These are phyloP conservation scores for Carex parvula DNA, from an alignment of 176 grass and related monocot genomes.

Conservation along the genomic window DNA sequence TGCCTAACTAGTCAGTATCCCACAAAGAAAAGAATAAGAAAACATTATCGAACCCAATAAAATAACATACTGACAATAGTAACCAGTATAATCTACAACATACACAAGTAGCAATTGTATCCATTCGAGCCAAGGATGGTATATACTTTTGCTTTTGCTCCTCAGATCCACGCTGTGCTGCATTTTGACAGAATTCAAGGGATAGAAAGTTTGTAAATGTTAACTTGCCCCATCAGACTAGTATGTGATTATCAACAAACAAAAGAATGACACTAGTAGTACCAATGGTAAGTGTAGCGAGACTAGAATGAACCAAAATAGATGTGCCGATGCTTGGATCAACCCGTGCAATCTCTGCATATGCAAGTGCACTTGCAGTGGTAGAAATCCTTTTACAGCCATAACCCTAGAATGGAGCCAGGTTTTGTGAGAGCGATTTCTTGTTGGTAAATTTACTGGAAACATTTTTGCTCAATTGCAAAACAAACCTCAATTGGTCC, in stretches of 20 bases:
- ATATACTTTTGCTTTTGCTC: slow-evolving; percentile 60
- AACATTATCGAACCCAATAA: neutral
- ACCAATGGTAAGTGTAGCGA: slow-evolving; percentile 53
- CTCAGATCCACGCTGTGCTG: slow-evolving; percentile 44
- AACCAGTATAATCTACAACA: slow-evolving; percentile 2
- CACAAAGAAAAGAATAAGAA: slow-evolving; percentile 1
- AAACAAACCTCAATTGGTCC: slow-evolving; percentile 50
- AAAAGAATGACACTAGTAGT: neutral
- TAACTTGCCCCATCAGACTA: neutral
- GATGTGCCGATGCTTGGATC: slow-evolving; percentile 53
- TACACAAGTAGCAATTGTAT: slow-evolving; percentile 48
- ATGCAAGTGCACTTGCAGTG: slow-evolving; percentile 32
- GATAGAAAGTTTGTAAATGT: neutral
- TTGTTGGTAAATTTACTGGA: neutral
- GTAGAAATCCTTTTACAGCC: slow-evolving; percentile 39
- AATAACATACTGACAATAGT: neutral
- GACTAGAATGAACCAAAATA: slow-evolving; percentile 55
- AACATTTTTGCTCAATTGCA: neutral
- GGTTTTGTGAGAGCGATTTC: neutral
- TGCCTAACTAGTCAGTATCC: neutral
- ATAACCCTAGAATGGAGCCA: slow-evolving; percentile 33
- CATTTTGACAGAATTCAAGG: neutral
- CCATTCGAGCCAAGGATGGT: slow-evolving; percentile 33
- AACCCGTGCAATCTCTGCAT: slow-evolving; percentile 50
- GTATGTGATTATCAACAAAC: neutral